phyloP scores from a whole-genome alignment of 768 basidiomycete species.

The Suillus sp. region DNA sequence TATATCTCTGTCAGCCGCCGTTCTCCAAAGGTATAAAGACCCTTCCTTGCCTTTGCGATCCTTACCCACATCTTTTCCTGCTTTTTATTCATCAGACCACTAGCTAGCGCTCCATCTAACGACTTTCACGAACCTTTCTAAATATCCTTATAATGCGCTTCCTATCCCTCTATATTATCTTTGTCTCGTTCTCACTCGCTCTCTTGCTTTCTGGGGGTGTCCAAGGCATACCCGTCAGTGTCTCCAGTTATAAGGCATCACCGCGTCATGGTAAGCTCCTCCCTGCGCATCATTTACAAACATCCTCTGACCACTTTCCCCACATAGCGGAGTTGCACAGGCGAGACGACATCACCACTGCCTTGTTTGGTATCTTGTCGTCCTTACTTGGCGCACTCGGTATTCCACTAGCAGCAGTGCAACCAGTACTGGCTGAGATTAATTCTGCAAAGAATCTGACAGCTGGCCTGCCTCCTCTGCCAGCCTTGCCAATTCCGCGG shows the following conservation, averaged over 20 bases:
- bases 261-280: not conserved
- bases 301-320: not conserved
- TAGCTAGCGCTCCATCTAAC: not conserved
- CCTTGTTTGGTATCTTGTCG: fast-evolving
- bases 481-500: not conserved
- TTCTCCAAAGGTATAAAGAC: constrained; percentile 2
- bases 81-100: constrained; percentile 9
- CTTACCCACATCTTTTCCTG: constrained; percentile 18
- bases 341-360: not conserved
- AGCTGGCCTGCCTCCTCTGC: not conserved
- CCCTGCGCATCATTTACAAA: not conserved
- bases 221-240: constrained; percentile 20
- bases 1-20: constrained; percentile 1
- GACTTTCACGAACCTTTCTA: not conserved
- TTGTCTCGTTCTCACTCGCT: constrained; percentile 23
- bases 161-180: constrained; percentile 16
- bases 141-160: constrained; percentile 30
- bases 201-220: constrained; percentile 20
- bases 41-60: constrained; percentile 1
- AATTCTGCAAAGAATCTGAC: not conserved
- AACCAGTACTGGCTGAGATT: not conserved
- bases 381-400: not conserved
- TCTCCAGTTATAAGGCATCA: not conserved
- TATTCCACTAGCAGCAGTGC: not conserved
- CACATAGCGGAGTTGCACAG: constrained; percentile 1